Percentiles rank a stretch among this genome's conserved stretches.
phyloP scores from a whole-genome alignment of 2,329 filamentous ascomycete genomes.

The Fusarium sp. region DNA sequence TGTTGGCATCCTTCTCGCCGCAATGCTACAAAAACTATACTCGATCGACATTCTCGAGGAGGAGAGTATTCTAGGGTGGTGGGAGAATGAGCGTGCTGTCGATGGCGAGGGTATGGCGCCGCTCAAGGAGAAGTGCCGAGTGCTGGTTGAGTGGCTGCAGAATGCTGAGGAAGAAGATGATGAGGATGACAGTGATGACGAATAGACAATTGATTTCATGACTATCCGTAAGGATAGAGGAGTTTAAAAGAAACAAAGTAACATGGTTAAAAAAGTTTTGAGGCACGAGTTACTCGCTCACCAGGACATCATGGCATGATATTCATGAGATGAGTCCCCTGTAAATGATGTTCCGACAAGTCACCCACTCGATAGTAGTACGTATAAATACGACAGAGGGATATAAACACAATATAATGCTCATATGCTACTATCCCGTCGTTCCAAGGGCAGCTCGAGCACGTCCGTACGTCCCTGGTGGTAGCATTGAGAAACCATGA shows the following conservation, averaged over 20 bases:
- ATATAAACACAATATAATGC: too few relatives aligned
- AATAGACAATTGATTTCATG: conserved; percentile 38
- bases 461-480: too few relatives aligned
- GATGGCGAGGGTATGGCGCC: conserved; percentile 77
- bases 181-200: conserved; percentile 71
- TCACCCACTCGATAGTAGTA: too few relatives aligned
- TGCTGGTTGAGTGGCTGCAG: conserved; percentile 87
- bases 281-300: not conserved
- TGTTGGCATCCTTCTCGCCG: conserved; percentile 78
- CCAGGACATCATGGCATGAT: not conserved
- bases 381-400: too few relatives aligned
- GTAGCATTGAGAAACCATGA: too few relatives aligned
- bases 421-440: too few relatives aligned
- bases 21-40: conserved; percentile 87
- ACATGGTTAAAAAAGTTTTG: conserved; percentile 3
- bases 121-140: conserved; percentile 80
- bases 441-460: too few relatives aligned
- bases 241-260: conserved; percentile 37
- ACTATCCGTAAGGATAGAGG: conserved; percentile 18
- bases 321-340: too few relatives aligned
- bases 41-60: conserved; percentile 88
- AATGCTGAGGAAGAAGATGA: conserved; percentile 82
- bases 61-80: conserved; percentile 91
- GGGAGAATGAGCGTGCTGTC: conserved; percentile 79
- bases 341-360: not conserved